Percentiles rank a stretch among this genome's conserved stretches.
Conservation (phyloP, 805 yeast species). For the Ogataea kodamae region DNA sequence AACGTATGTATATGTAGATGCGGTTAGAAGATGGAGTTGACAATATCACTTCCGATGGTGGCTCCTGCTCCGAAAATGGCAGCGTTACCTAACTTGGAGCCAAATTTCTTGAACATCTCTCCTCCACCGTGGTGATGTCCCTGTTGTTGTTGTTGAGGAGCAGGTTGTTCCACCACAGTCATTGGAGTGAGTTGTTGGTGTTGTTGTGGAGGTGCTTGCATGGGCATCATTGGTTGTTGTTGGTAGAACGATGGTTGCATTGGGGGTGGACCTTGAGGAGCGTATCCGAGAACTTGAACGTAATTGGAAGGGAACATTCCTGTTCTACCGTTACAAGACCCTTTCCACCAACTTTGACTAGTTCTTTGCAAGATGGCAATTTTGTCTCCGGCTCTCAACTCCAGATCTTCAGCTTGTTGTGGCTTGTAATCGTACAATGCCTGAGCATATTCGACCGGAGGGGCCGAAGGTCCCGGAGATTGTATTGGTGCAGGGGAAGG, state of each 20-base stretch:
- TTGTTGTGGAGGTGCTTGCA: conserved; percentile 18
- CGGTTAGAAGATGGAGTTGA: conserved; percentile 62
- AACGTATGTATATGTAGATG: background rate
- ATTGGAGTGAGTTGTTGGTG: conserved; percentile 19
- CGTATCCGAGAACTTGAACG: conserved; percentile 43
- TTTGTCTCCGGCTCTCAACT: conserved; percentile 61
- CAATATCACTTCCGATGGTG: conserved; percentile 82
- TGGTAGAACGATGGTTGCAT: conserved; percentile 16
- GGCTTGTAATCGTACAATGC: conserved; percentile 75
- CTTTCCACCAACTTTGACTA: conserved; percentile 91
- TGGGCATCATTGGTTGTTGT: conserved; percentile 23
- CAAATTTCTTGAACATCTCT: conserved; percentile 57
- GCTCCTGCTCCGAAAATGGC: conserved; percentile 98
- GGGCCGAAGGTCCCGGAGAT: conserved; percentile 4
- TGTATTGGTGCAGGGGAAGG: conserved; percentile 11
- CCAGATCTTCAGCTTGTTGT: conserved; percentile 73
- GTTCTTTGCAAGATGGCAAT: conserved; percentile 67
- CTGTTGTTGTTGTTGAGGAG: conserved; percentile 19
- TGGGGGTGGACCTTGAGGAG: conserved; percentile 17
- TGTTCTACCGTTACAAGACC: conserved; percentile 50
- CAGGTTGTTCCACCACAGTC: conserved; percentile 19
- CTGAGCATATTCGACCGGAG: conserved; percentile 43
- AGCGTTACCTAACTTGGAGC: conserved; percentile 88
- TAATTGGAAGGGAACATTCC: conserved; percentile 94
- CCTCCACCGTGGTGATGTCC: conserved; percentile 19